A percentile compares a stretch with the other conserved stretches of the same genome.
Conservation (phyloP, 2,329 filamentous ascomycete species). For the Ophiosphaerella narmari region DNA sequence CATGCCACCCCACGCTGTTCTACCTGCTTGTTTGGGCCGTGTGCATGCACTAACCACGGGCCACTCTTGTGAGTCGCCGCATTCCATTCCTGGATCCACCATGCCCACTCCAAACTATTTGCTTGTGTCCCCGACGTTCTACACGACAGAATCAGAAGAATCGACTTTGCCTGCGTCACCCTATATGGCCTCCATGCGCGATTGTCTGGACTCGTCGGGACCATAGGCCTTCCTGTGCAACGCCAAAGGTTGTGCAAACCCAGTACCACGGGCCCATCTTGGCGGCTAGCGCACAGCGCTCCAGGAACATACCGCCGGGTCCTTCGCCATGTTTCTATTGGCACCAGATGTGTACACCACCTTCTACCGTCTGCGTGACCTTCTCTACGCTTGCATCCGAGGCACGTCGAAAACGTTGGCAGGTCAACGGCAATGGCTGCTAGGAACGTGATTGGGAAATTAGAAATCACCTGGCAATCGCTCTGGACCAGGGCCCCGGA, state of each 20-base stretch:
- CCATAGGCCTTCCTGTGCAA: constrained; percentile 16
- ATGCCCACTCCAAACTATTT: too few relatives aligned
- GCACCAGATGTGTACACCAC: constrained; percentile 1
- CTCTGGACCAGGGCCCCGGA: too few relatives aligned
- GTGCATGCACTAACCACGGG: background rate
- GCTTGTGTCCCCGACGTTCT: too few relatives aligned
- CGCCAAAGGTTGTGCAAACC: constrained; percentile 19
- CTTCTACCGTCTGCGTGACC: background rate
- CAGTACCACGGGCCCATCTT: background rate
- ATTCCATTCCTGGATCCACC: too few relatives aligned
- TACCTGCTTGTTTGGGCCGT: background rate
- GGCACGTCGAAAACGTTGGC: too few relatives aligned
- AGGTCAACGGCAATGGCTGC: too few relatives aligned
- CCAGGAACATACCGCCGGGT: background rate
- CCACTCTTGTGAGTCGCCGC: too few relatives aligned
- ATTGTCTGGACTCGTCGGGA: constrained; percentile 21
- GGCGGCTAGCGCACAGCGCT: background rate
- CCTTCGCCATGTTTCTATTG: constrained; percentile 7
- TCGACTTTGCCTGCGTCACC: constrained; percentile 2
- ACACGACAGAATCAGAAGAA: too few relatives aligned
- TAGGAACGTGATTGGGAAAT: too few relatives aligned
- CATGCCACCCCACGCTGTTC: too few relatives aligned
- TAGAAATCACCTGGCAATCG: too few relatives aligned
- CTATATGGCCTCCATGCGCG: constrained; percentile 14
- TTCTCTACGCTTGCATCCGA: background rate